Evolutionary conservation across 2,329 filamentous ascomycete genomes (phyloP).

Genomic region (Botrytis squamosa): DNA sequence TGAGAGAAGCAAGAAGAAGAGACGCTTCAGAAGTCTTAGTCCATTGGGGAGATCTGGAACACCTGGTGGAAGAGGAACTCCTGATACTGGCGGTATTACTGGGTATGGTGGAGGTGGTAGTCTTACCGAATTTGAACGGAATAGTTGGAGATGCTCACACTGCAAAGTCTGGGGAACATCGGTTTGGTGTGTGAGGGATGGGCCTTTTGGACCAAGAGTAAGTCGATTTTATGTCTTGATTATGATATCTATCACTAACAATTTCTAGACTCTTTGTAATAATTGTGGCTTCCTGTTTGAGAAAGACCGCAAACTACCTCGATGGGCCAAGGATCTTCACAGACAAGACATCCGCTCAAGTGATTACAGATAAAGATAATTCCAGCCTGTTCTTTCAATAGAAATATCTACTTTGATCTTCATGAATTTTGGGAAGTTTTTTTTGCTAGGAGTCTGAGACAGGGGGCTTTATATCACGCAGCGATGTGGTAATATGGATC

Average conservation of each 20-base stretch:
- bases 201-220: conserved; percentile 79
- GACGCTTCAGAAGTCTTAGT: conserved; percentile 83
- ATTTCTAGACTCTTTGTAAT: conserved; percentile 70
- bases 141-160: conserved; percentile 83
- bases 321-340: conserved; percentile 72
- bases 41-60: conserved; percentile 69
- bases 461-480: conserved; percentile 22
- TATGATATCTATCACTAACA: conserved; percentile 29
- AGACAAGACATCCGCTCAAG: conserved; percentile 34
- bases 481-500: conserved; percentile 22
- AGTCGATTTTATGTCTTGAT: conserved; percentile 41
- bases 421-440: conserved; percentile 14
- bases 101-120: conserved; percentile 56
- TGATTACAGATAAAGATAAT: conserved; percentile 37
- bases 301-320: conserved; percentile 78
- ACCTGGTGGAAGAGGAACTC: conserved; percentile 72
- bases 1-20: conserved; percentile 93
- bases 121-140: conserved; percentile 73
- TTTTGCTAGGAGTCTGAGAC: conserved; percentile 18
- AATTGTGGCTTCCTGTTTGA: conserved; percentile 91
- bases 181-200: conserved; percentile 93
- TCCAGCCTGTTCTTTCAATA: neutral
- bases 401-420: conserved; percentile 26
- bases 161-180: conserved; percentile 85
- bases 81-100: conserved; percentile 75